phyloP scores from a whole-genome alignment of 768 basidiomycete species.

The Leucocoprinus leucothites region DNA sequence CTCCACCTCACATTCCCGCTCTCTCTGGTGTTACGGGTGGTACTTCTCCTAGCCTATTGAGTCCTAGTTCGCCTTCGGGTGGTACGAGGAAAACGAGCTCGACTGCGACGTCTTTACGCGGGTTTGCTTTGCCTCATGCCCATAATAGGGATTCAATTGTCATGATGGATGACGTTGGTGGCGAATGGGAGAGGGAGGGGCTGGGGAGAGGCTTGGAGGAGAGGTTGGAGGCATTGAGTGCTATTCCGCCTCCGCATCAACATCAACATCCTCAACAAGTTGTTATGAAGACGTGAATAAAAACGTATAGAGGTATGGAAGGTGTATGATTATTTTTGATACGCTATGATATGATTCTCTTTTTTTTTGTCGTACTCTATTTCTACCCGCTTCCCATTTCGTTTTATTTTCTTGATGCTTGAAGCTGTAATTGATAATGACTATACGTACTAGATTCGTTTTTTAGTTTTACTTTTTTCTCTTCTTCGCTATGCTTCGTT shows the following conservation, averaged over 20 bases:
- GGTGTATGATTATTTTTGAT: no score
- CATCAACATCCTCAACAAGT: no score
- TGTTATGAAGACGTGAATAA: no score
- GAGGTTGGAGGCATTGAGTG: conserved; percentile 50
- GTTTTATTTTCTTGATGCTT: no score
- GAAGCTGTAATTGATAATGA: no score
- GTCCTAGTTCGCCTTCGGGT: background rate
- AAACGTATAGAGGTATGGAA: no score
- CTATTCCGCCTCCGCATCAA: background rate
- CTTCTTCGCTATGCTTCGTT: no score
- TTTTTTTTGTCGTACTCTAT: no score
- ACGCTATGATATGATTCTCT: no score
- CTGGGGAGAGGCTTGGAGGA: conserved; percentile 82
- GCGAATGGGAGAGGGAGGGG: conserved; percentile 88
- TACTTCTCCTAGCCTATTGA: conserved; percentile 14
- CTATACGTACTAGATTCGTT: no score
- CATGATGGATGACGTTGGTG: conserved; percentile 63
- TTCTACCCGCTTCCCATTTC: no score
- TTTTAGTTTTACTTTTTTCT: no score
- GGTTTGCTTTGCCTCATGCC: conserved; percentile 15
- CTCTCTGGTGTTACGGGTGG: conserved; percentile 53
- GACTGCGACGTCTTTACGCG: background rate
- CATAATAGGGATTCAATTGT: conserved; percentile 35
- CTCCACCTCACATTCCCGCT: conserved; percentile 72
- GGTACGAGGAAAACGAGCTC: conserved; percentile 3